phyloP scores from a whole-genome alignment of 495 filamentous ascomycete genomes.

The Lasiosphaeria ovina region DNA sequence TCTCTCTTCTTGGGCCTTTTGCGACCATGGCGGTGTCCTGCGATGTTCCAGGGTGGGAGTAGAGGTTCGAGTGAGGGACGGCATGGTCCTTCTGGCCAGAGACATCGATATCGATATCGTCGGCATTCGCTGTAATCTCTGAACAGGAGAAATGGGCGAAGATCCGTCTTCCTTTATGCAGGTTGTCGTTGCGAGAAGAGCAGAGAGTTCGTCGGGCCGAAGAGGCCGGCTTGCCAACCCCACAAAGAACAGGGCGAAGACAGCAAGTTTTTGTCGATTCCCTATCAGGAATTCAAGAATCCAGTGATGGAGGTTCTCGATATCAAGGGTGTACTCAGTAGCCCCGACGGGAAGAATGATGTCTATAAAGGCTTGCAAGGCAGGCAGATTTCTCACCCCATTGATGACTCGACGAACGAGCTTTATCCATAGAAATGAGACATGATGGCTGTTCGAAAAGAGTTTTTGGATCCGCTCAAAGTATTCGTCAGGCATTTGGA shows the following conservation, averaged over 20 bases:
- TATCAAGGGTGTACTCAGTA: not conserved
- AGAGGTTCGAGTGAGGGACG: not conserved
- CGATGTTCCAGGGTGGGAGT: not conserved
- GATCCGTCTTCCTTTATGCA: slow-evolving; percentile 2
- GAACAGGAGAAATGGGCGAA: not conserved
- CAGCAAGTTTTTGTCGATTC: slow-evolving; percentile 8
- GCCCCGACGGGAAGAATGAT: not conserved
- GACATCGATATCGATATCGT: not conserved
- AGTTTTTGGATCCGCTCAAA: slow-evolving; percentile 10
- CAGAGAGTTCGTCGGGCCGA: slow-evolving; percentile 5
- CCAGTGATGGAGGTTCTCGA: slow-evolving; percentile 4
- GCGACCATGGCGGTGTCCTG: not conserved
- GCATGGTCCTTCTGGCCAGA: not conserved
- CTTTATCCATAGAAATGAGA: slow-evolving; percentile 10
- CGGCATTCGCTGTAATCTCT: not conserved
- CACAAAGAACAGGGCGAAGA: slow-evolving; percentile 9
- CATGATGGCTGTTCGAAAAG: not conserved
- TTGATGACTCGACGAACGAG: slow-evolving; percentile 4
- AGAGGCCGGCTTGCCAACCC: slow-evolving; percentile 5
- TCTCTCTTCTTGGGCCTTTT: slow-evolving; percentile 3
- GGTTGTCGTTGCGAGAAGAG: slow-evolving; percentile 3
- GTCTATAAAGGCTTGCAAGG: slow-evolving; percentile 4
- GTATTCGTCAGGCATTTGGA: slow-evolving; percentile 8
- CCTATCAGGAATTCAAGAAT: slow-evolving; percentile 9
- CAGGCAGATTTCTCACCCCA: slow-evolving; percentile 7